Evolutionary conservation across 805 yeast genomes (phyloP).

Genomic region (Spathaspora gorwiae): DNA sequence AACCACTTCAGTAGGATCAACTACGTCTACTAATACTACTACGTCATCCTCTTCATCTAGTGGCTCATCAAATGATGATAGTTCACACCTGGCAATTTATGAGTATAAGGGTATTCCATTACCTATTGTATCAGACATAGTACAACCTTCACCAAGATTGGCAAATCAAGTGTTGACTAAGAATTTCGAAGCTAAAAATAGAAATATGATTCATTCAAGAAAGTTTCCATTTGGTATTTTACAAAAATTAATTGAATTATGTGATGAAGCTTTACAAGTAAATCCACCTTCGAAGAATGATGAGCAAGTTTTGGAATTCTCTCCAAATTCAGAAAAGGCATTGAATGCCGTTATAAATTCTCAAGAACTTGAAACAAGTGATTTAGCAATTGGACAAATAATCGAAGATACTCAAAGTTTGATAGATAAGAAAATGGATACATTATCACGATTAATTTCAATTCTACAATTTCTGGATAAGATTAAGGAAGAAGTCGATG

Average conservation of each 20-base stretch:
- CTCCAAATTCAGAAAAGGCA: conserved; percentile 61
- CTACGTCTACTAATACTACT: conserved; percentile 2
- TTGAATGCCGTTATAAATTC: conserved; percentile 43
- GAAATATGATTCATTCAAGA: conserved; percentile 32
- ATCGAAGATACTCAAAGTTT: conserved; percentile 63
- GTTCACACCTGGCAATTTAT: conserved; percentile 12
- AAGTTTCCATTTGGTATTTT: conserved; percentile 62
- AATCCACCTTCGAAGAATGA: conserved; percentile 49
- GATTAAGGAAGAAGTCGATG: conserved; percentile 75
- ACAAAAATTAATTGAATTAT: conserved; percentile 54
- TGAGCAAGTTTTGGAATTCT: conserved; percentile 28
- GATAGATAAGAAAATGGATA: conserved; percentile 62
- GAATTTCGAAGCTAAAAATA: conserved; percentile 11
- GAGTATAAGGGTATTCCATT: conserved; percentile 61
- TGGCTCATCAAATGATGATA: conserved; percentile 9
- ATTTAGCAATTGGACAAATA: conserved; percentile 58
- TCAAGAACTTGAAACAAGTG: conserved; percentile 44
- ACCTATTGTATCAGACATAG: conserved; percentile 18
- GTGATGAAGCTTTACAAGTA: conserved; percentile 70
- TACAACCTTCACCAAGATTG: conserved; percentile 15
- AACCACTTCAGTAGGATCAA: neutral
- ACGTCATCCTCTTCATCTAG: conserved; percentile 5
- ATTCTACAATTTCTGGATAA: conserved; percentile 70
- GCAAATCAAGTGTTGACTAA: conserved; percentile 13
- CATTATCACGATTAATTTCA: conserved; percentile 66